A percentile compares a stretch with the other conserved stretches of the same genome.
phyloP scores from a whole-genome alignment of 139 green algal genomes.

The Nannochloris sp. region DNA sequence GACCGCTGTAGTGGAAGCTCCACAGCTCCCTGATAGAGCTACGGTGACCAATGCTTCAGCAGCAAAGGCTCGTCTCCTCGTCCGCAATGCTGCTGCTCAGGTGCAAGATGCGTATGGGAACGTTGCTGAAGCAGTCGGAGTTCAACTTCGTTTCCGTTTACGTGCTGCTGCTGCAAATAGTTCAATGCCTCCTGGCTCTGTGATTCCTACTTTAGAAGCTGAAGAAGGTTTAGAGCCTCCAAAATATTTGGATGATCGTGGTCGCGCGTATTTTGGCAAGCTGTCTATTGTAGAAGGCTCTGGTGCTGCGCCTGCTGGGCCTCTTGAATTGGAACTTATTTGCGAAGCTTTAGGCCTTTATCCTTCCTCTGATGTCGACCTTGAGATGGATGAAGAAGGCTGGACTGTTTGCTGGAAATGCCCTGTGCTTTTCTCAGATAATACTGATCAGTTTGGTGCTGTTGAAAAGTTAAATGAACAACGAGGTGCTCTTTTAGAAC shows the following conservation, averaged over 20 bases:
- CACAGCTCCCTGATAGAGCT: slow-evolving; percentile 14
- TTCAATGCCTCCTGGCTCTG: not conserved
- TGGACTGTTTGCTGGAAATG: slow-evolving; percentile 34
- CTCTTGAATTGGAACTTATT: slow-evolving; percentile 28
- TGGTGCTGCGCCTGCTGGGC: slow-evolving; percentile 9
- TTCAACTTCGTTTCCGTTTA: slow-evolving; percentile 37
- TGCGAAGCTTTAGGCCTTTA: slow-evolving; percentile 29
- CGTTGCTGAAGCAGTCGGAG: slow-evolving; percentile 7
- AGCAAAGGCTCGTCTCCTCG: slow-evolving; percentile 18
- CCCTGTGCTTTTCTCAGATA: slow-evolving; percentile 55
- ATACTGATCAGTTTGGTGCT: slow-evolving; percentile 37
- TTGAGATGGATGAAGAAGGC: slow-evolving; percentile 23
- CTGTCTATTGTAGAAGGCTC: slow-evolving; percentile 37
- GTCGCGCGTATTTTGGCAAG: slow-evolving; percentile 42
- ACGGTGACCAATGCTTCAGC: slow-evolving; percentile 30
- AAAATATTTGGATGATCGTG: slow-evolving; percentile 30
- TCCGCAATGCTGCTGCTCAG: slow-evolving; percentile 38
- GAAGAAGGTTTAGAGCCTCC: not conserved
- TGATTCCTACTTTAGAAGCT: slow-evolving; percentile 26
- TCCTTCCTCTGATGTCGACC: slow-evolving; percentile 2
- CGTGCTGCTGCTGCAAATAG: not conserved
- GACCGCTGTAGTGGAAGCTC: slow-evolving; percentile 21
- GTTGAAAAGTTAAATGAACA: slow-evolving; percentile 38
- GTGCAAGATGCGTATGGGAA: slow-evolving; percentile 50
- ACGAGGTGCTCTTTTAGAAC: slow-evolving; percentile 5